Conservation (phyloP, 2,329 filamentous ascomycete genomes). For the Tolypocladium album region DNA sequence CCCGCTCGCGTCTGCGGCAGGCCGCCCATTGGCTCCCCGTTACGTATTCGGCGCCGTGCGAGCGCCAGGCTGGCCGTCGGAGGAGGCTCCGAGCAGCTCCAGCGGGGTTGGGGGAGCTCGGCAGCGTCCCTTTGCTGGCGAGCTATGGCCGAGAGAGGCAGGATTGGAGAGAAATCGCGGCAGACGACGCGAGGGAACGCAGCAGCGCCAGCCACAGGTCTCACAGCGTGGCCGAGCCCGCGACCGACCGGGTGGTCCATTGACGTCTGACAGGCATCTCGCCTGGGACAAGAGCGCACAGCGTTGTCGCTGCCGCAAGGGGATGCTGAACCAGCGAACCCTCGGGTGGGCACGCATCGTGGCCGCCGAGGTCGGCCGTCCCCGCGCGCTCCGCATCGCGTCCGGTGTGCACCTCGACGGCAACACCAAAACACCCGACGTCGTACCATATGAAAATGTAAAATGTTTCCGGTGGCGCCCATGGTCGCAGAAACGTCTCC, state of each 20-base stretch:
- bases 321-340: no score
- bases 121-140: background rate
- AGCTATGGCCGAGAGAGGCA: background rate
- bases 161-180: background rate
- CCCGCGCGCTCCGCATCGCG: background rate
- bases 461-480: background rate
- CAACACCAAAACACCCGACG: background rate
- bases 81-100: background rate
- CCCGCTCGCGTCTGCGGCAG: background rate
- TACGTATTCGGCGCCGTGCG: constrained; percentile 1
- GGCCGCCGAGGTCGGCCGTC: background rate
- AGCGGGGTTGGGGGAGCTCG: background rate
- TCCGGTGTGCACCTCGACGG: background rate
- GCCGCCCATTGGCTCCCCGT: constrained; percentile 1
- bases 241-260: background rate
- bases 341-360: no score
- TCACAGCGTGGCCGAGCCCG: background rate
- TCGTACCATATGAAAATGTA: background rate
- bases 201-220: background rate
- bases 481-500: background rate
- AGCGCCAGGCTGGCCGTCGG: background rate
- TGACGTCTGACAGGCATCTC: background rate
- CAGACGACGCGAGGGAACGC: background rate
- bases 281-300: no score
- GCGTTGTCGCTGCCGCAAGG: no score